Evolutionary conservation across 2,329 filamentous ascomycete species (phyloP).

Genomic region (Pleomassaria siparia): DNA sequence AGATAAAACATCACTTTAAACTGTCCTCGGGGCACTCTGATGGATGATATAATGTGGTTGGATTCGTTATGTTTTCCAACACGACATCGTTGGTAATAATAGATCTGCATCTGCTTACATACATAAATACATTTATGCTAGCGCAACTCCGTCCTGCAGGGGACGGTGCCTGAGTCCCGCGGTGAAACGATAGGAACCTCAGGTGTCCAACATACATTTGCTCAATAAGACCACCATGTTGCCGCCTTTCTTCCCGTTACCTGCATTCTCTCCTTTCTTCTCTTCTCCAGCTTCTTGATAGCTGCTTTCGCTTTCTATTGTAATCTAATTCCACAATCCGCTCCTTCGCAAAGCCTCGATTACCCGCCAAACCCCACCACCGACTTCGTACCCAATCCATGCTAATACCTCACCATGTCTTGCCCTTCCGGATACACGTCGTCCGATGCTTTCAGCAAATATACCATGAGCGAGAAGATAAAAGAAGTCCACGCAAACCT

Average conservation of each 20-base stretch:
- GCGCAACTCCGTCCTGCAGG: constrained; percentile 6
- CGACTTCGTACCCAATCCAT: constrained; percentile 5
- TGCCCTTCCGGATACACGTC: no score
- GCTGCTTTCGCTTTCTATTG: constrained; percentile 7
- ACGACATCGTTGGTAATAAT: neutral
- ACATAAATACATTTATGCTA: neutral
- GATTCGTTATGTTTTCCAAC: neutral
- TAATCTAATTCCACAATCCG: constrained; percentile 8
- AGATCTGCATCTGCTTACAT: neutral
- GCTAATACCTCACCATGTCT: constrained; percentile 10
- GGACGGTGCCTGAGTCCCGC: constrained; percentile 15
- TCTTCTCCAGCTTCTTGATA: constrained; percentile 16
- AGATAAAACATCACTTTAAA: no score
- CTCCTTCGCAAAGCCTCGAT: constrained; percentile 4
- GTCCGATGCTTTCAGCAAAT: constrained; percentile 23
- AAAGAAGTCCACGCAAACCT: constrained; percentile 33
- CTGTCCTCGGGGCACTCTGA: no score
- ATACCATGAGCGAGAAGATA: constrained; percentile 30
- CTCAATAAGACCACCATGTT: constrained; percentile 32
- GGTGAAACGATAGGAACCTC: constrained; percentile 38
- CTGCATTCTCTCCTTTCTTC: constrained; percentile 7
- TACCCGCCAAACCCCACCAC: constrained; percentile 6
- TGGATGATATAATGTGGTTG: neutral
- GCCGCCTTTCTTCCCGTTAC: constrained; percentile 9
- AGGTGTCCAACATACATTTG: constrained; percentile 23